Evolutionary conservation across 2,329 filamentous ascomycete genomes (phyloP), one percentile per base, ranked within the genome.

Genomic region (Aspergillus pseudoglaucus): DNA sequence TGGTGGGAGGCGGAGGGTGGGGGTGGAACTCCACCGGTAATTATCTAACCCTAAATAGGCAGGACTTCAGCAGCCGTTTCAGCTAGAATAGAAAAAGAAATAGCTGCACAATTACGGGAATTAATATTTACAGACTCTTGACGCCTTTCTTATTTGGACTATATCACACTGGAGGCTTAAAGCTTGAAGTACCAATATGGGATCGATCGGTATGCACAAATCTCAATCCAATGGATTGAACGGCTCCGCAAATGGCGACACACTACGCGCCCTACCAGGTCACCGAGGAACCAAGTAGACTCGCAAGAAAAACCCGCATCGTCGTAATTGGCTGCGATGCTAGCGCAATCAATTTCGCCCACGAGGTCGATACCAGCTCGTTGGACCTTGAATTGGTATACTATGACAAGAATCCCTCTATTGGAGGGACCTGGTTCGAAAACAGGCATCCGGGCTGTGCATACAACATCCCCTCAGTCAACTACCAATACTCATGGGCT

Each of bases 361-460:
- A 53, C 30, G 52, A 56, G 2, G 40, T 54, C n/a, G 51, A 53
- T 20, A 50, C 10, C 15, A 49, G 47, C 30, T 2, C 43, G 15
- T 27, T 49, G 47, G 53, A 53, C 41, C 53, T 51, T 6, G 56
- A 57, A 20, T 51, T 61, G 39, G 54, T 53, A 15, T 47, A 55
- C 18, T 66, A 63, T 37, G 62, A 65, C 27, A 63, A 63, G 57
- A 69, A 69, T 41, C 52, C 61, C n/a, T 60, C 64, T 35, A 54
- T 69, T 45, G 66, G 65, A 4, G 66, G 65, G n/a, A 63, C 65
- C 27, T 69, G 66, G 67, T 55, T 59, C 9, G 63, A 65, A 30
- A 67, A 65, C 48, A 52, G 56, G 25, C 66, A 65, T 46, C 62
- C 63, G 2, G 63, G 64, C 6, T 64, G 62, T 52, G 57, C 56